Base-by-base conservation (phyloP, 192 early-diverging fungal genomes). In the Kappamyces sp. region DNA sequence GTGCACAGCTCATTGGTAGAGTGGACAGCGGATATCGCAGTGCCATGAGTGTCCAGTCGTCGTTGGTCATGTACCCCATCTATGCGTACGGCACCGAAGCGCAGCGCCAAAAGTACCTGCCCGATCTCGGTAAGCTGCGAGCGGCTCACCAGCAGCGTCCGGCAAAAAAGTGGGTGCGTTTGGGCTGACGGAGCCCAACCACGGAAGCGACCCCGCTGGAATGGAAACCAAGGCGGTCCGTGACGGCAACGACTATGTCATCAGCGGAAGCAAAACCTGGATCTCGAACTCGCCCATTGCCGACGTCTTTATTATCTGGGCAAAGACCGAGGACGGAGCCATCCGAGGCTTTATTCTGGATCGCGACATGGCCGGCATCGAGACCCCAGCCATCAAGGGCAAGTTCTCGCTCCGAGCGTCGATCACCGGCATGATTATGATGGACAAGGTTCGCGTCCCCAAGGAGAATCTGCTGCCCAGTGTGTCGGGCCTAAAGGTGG, bases 251-350 rank as follows among this genome's bases (percentile, higher is more conserved):
- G 66, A 67, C 3, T 87, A 84, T 67, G 82, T 97, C 3, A 55
- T 98, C 37, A 88, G 82, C 52, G 96, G 96, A 2, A 79, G 84
- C 74, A 99, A 99, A 76, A 97, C 91, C 49, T 99, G 96, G 96
- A 99, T 94, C 71, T 95, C 96, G 58, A 98, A 98, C 81, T 91
- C 91, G 38, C 95, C 95, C 7, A 88, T 98, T 49, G 95, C 95
- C 44, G 93, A 97, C 52, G 86, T 97, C 32, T 95, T 94, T 79
- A 79, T 98, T 32, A 79, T 98, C 31, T 98, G 95, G 95, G 95
- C 92, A 37, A 95, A 92, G 74, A 68, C 73, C 36, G 89, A 91
- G 3, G 86, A 90, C 65, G 86, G 82, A 57, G 81, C 83, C 66
- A 97, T 98, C 66, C 85, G 90, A 50, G 95, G 95, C 1, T 98